phyloP scores from a whole-genome alignment of 2,329 filamentous ascomycete species.

The Rhynchosporium agropyri region DNA sequence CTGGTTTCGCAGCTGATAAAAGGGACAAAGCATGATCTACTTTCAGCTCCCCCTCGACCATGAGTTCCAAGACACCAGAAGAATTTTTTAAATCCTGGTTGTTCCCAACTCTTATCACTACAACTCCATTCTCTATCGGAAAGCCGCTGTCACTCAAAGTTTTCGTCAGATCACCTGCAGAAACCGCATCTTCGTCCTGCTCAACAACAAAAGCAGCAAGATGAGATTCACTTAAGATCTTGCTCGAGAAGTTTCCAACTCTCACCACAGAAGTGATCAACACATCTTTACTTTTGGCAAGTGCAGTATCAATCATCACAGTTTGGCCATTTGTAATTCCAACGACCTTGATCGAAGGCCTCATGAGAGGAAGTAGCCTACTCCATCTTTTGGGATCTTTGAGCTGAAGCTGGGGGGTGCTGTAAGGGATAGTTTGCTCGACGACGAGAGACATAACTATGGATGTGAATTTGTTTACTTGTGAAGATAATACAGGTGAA shows the following conservation, averaged over 20 bases:
- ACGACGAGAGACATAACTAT: slow-evolving; percentile 34
- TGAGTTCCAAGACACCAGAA: slow-evolving; percentile 22
- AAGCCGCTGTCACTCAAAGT: slow-evolving; percentile 29
- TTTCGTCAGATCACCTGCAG: slow-evolving; percentile 24
- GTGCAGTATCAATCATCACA: slow-evolving; percentile 30
- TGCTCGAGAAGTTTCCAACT: slow-evolving; percentile 33
- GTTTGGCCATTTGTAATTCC: slow-evolving; percentile 21
- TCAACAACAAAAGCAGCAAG: slow-evolving; percentile 30
- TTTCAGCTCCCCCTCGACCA: slow-evolving; percentile 28
- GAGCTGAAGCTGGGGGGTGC: slow-evolving; percentile 28
- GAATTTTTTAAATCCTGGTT: slow-evolving; percentile 21
- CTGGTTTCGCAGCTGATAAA: slow-evolving; percentile 19
- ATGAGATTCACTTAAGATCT: slow-evolving; percentile 32
- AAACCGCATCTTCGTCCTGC: slow-evolving; percentile 16
- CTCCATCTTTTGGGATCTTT: slow-evolving; percentile 33
- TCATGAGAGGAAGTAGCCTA: slow-evolving; percentile 36
- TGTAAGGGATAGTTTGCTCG: slow-evolving; percentile 35
- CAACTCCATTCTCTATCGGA: slow-evolving; percentile 26
- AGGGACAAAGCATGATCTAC: slow-evolving; percentile 34
- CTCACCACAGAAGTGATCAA: slow-evolving; percentile 29
- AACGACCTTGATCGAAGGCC: slow-evolving; percentile 32
- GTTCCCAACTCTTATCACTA: slow-evolving; percentile 25
- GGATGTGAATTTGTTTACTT: neutral
- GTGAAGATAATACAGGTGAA: neutral
- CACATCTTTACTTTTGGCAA: slow-evolving; percentile 25